A percentile compares a stretch with the other conserved stretches of the same genome.
phyloP scores from a whole-genome alignment of 2,329 filamentous ascomycete genomes.

The Alternaria arborescens region DNA sequence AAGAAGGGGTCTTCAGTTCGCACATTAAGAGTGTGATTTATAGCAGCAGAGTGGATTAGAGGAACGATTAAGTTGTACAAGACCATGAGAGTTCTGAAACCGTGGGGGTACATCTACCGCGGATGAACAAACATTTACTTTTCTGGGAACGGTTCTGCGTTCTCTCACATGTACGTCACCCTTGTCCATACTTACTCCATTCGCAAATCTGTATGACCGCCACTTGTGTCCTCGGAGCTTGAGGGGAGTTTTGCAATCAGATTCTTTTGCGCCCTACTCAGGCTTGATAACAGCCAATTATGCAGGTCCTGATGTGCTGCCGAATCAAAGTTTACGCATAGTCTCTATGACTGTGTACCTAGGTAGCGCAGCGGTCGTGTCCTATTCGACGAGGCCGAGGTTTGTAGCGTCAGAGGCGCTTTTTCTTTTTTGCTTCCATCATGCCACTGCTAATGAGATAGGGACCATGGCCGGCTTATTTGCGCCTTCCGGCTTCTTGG shows the following conservation, averaged over 20 bases:
- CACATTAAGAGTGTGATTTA: constrained; percentile 16
- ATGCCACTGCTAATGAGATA: constrained; percentile 29
- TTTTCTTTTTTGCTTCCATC: constrained; percentile 17
- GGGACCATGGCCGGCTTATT: constrained; percentile 7
- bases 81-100: constrained; percentile 4
- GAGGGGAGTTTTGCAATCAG: constrained; percentile 9
- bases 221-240: constrained; percentile 9
- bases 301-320: constrained; percentile 4
- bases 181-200: constrained; percentile 3
- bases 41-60: constrained; percentile 12
- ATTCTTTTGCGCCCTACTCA: constrained; percentile 12
- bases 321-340: constrained; percentile 21
- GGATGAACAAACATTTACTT: constrained; percentile 12
- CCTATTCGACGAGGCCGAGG: constrained; percentile 27
- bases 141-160: constrained; percentile 16
- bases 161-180: constrained; percentile 6
- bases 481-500: constrained; percentile 16
- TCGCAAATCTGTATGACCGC: constrained; percentile 11
- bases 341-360: constrained; percentile 16
- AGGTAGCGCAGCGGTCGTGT: constrained; percentile 22
- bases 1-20: constrained; percentile 8
- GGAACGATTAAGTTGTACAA: not conserved
- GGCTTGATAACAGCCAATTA: constrained; percentile 8
- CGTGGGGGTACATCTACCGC: constrained; percentile 3
- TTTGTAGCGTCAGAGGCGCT: constrained; percentile 25